Evolutionary conservation across 768 basidiomycete species (phyloP), one percentile per base, ranked within the genome.

Genomic region (Boletus subcaerulescens): DNA sequence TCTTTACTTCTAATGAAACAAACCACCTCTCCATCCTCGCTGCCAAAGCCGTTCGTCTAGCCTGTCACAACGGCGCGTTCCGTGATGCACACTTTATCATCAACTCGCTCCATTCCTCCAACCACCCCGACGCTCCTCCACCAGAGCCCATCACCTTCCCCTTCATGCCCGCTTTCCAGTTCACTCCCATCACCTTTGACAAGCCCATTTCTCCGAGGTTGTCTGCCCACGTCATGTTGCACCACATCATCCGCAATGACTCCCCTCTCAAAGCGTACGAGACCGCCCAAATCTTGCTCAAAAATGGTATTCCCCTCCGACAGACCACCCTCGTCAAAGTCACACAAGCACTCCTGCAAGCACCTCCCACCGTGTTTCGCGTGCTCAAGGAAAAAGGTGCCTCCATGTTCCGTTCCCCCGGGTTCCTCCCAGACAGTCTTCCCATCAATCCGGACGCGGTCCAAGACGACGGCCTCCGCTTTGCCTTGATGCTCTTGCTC

Each of bases 161-260:
- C 1, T 60, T 68, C 55, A 69, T 58, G 20, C 69, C 65, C 26
- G 50, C 68, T 11, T 57, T 68, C 45, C 59, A 68, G 15, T 81
- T 76, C 55, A 62, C 72, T 18, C 74, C 74, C 24, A 73, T 83
- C 49, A 68, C 76, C 15, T 83, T 86, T 57, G 75, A 76, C 45
- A 71, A 67, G 35, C 68, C 76, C 1, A 70, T 87, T 11, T 80
- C 88, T 24, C 78, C 82, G 3, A 82, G 81, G 20, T 73, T 91
- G 4, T 71, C 84, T 17, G 78, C 82, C 0, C 89, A 91, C 60
- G 72, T 76, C 26, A 74, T 91, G 39, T 59, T 91, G 11, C 89
- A 92, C 47, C 76, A 78, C 31, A 74, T 89, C 38, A 63, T 91
- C 20, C 83, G 85, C 47, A 57, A 71, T 8, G 80, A 84, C 3